Percentiles rank a stretch among this genome's conserved stretches.
These are phyloP conservation scores for Mortierella sp. DNA, from an alignment of 371 early-diverging fungal genomes.

Conservation along the genomic window DNA sequence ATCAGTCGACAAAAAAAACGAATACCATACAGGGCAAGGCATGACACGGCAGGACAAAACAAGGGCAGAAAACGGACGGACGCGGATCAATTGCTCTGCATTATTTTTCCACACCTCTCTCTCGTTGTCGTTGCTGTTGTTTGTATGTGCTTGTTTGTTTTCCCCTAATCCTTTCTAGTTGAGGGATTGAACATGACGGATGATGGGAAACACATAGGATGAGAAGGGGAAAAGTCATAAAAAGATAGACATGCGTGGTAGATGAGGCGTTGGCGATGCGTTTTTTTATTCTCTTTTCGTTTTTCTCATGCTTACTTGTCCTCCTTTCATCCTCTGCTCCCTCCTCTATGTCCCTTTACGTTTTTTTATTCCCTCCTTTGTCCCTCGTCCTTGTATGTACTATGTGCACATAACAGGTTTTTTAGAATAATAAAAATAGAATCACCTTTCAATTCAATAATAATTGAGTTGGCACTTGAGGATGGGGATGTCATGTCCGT, in stretches of 20 bases:
- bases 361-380: not conserved
- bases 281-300: not conserved
- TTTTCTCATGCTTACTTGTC: not conserved
- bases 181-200: not conserved
- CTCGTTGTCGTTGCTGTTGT: no score
- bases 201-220: not conserved
- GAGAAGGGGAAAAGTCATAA: no score
- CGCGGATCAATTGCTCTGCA: not conserved
- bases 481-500: not conserved
- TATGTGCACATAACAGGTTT: not conserved
- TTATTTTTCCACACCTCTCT: constrained; percentile 4
- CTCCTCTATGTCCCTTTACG: not conserved
- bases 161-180: not conserved
- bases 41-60: not conserved
- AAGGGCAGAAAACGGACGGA: not conserved
- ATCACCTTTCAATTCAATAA: not conserved
- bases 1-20: no score
- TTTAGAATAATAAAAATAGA: constrained; percentile 6
- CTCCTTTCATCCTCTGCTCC: not conserved
- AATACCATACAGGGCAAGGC: no score
- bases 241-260: no score
- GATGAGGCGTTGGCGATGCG: no score
- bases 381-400: not conserved
- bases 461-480: no score
- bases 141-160: no score